Percentiles rank a stretch among this genome's conserved stretches.
These are phyloP conservation scores for Ascomycota sp. DNA, from an alignment of 2,329 filamentous ascomycete genomes.

Conservation along the genomic window DNA sequence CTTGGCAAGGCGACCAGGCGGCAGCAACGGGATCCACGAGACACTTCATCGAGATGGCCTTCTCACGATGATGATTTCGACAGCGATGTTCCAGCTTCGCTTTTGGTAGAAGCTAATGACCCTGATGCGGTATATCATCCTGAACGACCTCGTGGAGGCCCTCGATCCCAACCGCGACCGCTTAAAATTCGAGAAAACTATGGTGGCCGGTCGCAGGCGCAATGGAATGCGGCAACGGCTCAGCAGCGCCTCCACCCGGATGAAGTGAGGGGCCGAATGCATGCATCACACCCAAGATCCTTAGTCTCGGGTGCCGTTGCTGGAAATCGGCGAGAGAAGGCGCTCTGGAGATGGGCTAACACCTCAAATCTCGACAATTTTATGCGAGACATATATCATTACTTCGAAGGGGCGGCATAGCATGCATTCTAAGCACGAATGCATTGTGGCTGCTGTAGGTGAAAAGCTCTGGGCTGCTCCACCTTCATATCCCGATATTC, in stretches of 20 bases:
- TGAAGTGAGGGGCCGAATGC: conserved; percentile 6
- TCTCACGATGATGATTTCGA: conserved; percentile 27
- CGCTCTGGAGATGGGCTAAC: conserved; percentile 86
- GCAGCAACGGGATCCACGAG: background rate
- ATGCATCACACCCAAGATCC: conserved; percentile 8
- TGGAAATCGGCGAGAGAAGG: conserved; percentile 40
- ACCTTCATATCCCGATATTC: background rate
- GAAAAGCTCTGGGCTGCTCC: background rate
- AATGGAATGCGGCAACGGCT: conserved; percentile 33
- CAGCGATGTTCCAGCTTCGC: conserved; percentile 43
- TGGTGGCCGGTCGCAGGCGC: conserved; percentile 17
- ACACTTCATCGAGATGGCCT: conserved; percentile 7
- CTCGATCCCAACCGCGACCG: background rate
- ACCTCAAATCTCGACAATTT: conserved; percentile 79
- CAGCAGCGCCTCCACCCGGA: conserved; percentile 30
- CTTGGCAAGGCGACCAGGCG: conserved; percentile 1
- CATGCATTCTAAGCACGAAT: conserved; percentile 60
- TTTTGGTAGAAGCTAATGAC: conserved; percentile 35
- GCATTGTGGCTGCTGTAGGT: conserved; percentile 52
- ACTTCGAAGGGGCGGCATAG: conserved; percentile 67
- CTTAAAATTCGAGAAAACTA: background rate
- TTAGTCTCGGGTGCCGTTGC: conserved; percentile 10
- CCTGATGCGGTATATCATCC: background rate
- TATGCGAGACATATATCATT: conserved; percentile 66
- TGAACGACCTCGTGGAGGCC: background rate